Evolutionary conservation across 1,284 basidiomycete species (phyloP).

Genomic region (Malassezia arunalokei): DNA sequence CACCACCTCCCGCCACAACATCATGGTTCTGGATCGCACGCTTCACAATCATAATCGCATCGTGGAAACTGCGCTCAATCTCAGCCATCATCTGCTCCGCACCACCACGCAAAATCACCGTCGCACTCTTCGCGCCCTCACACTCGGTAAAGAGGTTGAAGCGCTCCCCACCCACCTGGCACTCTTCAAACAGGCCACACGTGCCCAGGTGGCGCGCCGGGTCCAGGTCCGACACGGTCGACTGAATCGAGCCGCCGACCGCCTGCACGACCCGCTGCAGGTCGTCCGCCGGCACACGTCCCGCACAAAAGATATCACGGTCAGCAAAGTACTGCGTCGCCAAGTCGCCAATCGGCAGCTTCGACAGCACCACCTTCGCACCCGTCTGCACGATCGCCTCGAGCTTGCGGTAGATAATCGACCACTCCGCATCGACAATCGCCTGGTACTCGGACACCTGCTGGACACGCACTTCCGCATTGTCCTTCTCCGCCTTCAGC

Average conservation of each 20-base stretch:
- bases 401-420: slow-evolving; percentile 95
- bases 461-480: slow-evolving; percentile 93
- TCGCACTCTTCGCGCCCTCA: slow-evolving; percentile 91
- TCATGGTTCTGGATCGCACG: slow-evolving; percentile 88
- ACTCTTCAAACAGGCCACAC: slow-evolving; percentile 83
- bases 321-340: slow-evolving; percentile 99
- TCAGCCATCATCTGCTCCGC: slow-evolving; percentile 99
- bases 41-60: slow-evolving; percentile 99
- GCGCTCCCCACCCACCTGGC: slow-evolving; percentile 89
- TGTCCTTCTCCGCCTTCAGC: slow-evolving; percentile 98
- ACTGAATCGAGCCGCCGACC: slow-evolving; percentile 86
- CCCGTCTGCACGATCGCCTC: slow-evolving; percentile 92
- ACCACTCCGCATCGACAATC: slow-evolving; percentile 98
- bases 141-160: slow-evolving; percentile 94
- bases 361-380: slow-evolving; percentile 92
- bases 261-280: slow-evolving; percentile 89
- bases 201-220: slow-evolving; percentile 72
- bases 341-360: slow-evolving; percentile 93
- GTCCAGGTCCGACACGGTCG: slow-evolving; percentile 83
- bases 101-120: slow-evolving; percentile 85
- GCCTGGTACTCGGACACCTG: slow-evolving; percentile 80
- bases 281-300: slow-evolving; percentile 80
- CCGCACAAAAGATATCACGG: slow-evolving; percentile 96
- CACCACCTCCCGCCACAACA: slow-evolving; percentile 93
- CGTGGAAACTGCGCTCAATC: slow-evolving; percentile 90